Evolutionary conservation across 805 yeast species (phyloP).

Genomic region (Starmerella lactis-condensi): DNA sequence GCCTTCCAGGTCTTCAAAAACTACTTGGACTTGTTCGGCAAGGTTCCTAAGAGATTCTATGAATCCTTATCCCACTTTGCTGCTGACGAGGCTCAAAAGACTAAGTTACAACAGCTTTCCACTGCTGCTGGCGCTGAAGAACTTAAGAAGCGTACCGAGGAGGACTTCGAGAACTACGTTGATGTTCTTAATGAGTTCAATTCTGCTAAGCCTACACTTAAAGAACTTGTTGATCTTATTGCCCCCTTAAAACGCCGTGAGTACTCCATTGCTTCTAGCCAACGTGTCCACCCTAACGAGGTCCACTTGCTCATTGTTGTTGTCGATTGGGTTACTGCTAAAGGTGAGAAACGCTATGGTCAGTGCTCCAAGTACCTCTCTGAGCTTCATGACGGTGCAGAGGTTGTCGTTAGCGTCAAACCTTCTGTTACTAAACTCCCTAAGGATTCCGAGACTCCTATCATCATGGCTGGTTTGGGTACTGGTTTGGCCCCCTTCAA

Average conservation of each 20-base stretch:
- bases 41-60: conserved; percentile 87
- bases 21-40: conserved; percentile 75
- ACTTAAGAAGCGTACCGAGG: conserved; percentile 70
- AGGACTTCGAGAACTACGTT: conserved; percentile 58
- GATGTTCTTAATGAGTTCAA: conserved; percentile 66
- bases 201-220: conserved; percentile 60
- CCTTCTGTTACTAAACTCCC: conserved; percentile 96
- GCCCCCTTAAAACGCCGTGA: conserved; percentile 91
- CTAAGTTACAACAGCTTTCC: conserved; percentile 41
- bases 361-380: conserved; percentile 86
- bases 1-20: conserved; percentile 65
- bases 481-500: conserved; percentile 97
- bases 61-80: conserved; percentile 65
- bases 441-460: conserved; percentile 67
- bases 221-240: conserved; percentile 51
- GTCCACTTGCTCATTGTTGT: conserved; percentile 85
- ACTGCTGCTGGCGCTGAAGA: conserved; percentile 69
- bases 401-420: conserved; percentile 81
- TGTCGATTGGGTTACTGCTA: conserved; percentile 76
- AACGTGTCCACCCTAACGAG: conserved; percentile 74
- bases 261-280: conserved; percentile 93
- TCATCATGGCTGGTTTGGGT: conserved; percentile 93
- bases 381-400: conserved; percentile 60
- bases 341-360: conserved; percentile 74
- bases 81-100: conserved; percentile 46